Percentiles rank a stretch among this genome's conserved stretches.
These are phyloP conservation scores for Platanthera guangdongensis DNA, from an alignment of 106 monocot species.

Conservation along the genomic window DNA sequence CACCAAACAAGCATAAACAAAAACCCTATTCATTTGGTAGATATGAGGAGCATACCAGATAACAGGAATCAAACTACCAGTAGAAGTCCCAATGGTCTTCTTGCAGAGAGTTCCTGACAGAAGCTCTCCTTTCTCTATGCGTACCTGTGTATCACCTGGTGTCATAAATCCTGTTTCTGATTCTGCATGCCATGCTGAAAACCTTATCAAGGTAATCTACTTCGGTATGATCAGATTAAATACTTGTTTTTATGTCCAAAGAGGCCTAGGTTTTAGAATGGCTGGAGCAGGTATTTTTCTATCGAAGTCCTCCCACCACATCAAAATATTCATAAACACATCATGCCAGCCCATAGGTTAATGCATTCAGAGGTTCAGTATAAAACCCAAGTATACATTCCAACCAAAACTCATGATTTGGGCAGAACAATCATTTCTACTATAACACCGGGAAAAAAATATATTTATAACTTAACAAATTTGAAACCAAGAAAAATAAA, in stretches of 20 bases:
- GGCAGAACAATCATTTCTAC: too few relatives aligned
- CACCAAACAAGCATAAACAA: neutral
- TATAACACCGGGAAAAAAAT: too few relatives aligned
- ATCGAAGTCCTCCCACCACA: conserved; percentile 99
- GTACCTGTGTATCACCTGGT: conserved; percentile 86
- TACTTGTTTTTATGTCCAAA: conserved; percentile 99
- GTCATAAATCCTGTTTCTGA: conserved; percentile 71
- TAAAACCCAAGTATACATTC: neutral
- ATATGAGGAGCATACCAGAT: conserved; percentile 54
- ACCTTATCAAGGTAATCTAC: conserved; percentile 77
- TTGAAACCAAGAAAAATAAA: too few relatives aligned
- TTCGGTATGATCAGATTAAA: conserved; percentile 99
- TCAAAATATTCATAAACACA: conserved; percentile 99
- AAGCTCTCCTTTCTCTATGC: conserved; percentile 91
- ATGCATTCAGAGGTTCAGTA: neutral
- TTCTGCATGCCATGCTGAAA: conserved; percentile 79
- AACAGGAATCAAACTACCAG: conserved; percentile 91
- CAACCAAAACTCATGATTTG: too few relatives aligned
- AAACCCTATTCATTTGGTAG: neutral
- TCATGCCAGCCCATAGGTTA: conserved; percentile 39
- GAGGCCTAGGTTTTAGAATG: conserved; percentile 88
- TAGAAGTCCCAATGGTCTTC: conserved; percentile 77
- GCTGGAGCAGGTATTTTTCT: conserved; percentile 93
- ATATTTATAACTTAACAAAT: too few relatives aligned
- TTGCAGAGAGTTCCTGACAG: conserved; percentile 93